phyloP scores from a whole-genome alignment of 306 rosid genomes.

The Sicyos edulis region DNA sequence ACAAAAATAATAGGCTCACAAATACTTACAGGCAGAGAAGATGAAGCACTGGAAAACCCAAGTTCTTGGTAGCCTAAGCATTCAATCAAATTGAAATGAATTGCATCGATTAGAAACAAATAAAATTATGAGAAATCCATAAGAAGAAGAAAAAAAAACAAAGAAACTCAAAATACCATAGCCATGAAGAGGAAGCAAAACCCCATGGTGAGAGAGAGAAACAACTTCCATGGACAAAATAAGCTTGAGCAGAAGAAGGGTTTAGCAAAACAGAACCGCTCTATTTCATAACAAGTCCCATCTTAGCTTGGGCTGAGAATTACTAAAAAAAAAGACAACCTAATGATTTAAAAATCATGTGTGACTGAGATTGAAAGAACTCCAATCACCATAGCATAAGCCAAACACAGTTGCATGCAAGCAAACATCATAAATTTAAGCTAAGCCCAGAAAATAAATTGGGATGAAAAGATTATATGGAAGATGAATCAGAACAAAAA shows the following conservation, averaged over 20 bases:
- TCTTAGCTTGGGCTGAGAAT: too few relatives aligned
- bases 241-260: neutral
- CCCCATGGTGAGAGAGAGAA: neutral
- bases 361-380: neutral
- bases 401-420: neutral
- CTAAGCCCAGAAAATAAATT: neutral
- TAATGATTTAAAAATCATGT: neutral
- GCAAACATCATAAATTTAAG: neutral
- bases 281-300: too few relatives aligned
- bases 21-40: neutral
- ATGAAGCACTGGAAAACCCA: constrained; percentile 15
- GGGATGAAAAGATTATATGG: neutral
- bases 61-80: constrained; percentile 13
- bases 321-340: too few relatives aligned
- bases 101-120: neutral
- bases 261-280: neutral
- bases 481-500: neutral
- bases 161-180: neutral
- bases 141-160: neutral
- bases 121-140: neutral
- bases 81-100: neutral
- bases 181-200: constrained; percentile 17
- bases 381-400: neutral
- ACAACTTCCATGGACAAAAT: constrained; percentile 10
- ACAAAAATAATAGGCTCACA: neutral